Evolutionary conservation across 164 flowering plant genomes (phyloP), one percentile per base, ranked within the genome.

Genomic region (Sedum album): DNA sequence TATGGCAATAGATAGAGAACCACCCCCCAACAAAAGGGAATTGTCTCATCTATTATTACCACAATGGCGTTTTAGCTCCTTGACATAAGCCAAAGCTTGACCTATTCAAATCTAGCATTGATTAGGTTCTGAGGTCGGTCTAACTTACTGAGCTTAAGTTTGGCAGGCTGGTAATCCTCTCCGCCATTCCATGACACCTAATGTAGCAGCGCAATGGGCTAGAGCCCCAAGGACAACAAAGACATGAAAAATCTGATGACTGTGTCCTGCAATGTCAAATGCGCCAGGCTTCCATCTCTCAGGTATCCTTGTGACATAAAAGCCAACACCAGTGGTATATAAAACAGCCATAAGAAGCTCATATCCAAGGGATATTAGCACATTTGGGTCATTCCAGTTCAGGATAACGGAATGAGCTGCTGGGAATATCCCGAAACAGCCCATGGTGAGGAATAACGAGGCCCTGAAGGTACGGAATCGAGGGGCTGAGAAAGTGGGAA

Each of bases 181-280:
- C 1, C 93, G 86, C 87, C 88, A 90, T 46, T 90, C 86, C 76
- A 90, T 39, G n/a, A 90, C 65, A 35, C 81, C 76, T 7, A 84
- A 76, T 0, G 89, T 81, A 9, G 99, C 96, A 38, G 79, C 88
- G 60, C 84, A 65, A 71, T 94, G 99, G 2, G 89, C 81, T 21
- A 94, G 85, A 0, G 96, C 97, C 5, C 88, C 99, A 0, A 80
- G 83, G 9, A 91, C 87, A 26, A 94, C 97, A 71, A 94, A 85
- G 28, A 89, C 84, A 67, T 91, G 99, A 75, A 94, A 94, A 28
- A 94, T 90, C 86, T 94, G 99, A 70, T 94, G 99, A 76, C 99
- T 94, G 68, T 91, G 99, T 4, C 99, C 99, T 26, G 86, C 90
- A 66, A 91, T 73, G 67, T 94, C 99, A 49, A 91, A 91, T 31